These are phyloP conservation scores for Pestalotiopsis sp. DNA, from an alignment of 2,329 filamentous ascomycete species.

Conservation along the genomic window DNA sequence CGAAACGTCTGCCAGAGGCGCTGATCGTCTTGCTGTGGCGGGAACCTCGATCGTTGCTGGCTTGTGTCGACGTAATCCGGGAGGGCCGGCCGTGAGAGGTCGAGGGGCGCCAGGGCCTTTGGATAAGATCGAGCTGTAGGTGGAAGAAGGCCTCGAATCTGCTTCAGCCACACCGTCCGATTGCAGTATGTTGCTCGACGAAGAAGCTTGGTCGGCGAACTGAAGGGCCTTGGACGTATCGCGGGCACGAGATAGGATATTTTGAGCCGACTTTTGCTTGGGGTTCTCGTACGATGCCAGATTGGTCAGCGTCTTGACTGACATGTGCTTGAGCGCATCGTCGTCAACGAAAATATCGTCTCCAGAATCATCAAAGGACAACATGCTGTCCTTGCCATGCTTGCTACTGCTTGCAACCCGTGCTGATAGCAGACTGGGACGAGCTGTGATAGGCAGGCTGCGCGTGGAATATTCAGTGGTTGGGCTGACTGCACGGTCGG, in stretches of 20 bases:
- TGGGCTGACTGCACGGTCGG: conserved; percentile 53
- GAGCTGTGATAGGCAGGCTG: conserved; percentile 1
- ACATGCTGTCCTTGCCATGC: conserved; percentile 14
- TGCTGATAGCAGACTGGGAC: conserved; percentile 26
- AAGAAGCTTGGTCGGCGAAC: conserved; percentile 16
- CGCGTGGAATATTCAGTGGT: conserved; percentile 11
- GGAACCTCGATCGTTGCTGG: conserved; percentile 43
- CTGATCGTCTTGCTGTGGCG: conserved; percentile 13
- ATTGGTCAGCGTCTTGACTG: conserved; percentile 53
- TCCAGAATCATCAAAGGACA: conserved; percentile 22
- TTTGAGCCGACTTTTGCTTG: conserved; percentile 54
- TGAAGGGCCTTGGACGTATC: conserved; percentile 13
- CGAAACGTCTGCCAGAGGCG: conserved; percentile 4
- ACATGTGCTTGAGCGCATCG: conserved; percentile 37
- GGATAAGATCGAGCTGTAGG: conserved; percentile 23
- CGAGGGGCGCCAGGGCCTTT: conserved; percentile 45
- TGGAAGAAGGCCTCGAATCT: not conserved
- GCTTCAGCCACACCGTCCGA: conserved; percentile 22
- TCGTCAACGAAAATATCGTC: conserved; percentile 29
- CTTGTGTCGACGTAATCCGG: conserved; percentile 53
- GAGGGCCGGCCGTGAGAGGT: conserved; percentile 57
- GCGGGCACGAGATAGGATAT: conserved; percentile 39
- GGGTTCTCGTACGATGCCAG: conserved; percentile 60
- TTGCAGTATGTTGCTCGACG: conserved; percentile 17
- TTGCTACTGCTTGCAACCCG: conserved; percentile 18